A percentile compares a stretch with the other conserved stretches of the same genome.
phyloP scores from a whole-genome alignment of 2,329 filamentous ascomycete genomes.

The Penicillium polonicum region DNA sequence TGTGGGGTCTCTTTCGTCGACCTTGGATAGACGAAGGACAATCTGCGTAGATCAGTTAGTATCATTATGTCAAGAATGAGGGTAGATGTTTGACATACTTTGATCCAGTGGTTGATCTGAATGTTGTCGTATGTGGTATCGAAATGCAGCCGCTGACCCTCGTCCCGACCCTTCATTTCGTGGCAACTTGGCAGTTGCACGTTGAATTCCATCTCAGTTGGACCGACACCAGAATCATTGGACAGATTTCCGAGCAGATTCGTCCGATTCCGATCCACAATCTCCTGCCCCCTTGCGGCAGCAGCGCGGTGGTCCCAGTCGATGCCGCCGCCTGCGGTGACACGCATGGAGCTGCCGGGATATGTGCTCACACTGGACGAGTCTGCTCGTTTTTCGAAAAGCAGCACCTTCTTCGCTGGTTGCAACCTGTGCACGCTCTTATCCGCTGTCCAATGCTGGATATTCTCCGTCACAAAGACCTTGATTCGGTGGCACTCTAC shows the following conservation, averaged over 20 bases:
- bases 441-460: slow-evolving; percentile 87
- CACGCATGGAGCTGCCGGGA: slow-evolving; percentile 70
- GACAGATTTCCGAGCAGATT: slow-evolving; percentile 81
- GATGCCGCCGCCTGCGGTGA: slow-evolving; percentile 78
- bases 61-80: slow-evolving; percentile 1
- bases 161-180: slow-evolving; percentile 73
- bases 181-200: slow-evolving; percentile 88
- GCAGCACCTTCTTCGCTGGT: slow-evolving; percentile 75
- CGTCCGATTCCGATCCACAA: slow-evolving; percentile 54
- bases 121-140: slow-evolving; percentile 94
- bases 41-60: slow-evolving; percentile 56
- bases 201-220: slow-evolving; percentile 92
- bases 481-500: slow-evolving; percentile 91
- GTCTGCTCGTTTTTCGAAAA: slow-evolving; percentile 87
- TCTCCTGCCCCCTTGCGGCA: slow-evolving; percentile 56
- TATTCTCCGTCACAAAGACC: slow-evolving; percentile 84
- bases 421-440: slow-evolving; percentile 82
- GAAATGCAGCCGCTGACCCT: slow-evolving; percentile 68
- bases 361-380: slow-evolving; percentile 71
- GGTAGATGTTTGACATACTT: slow-evolving; percentile 55
- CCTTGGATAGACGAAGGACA: slow-evolving; percentile 84
- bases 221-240: slow-evolving; percentile 73
- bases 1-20: slow-evolving; percentile 72
- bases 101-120: slow-evolving; percentile 94
- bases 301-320: slow-evolving; percentile 60